Evolutionary conservation across 108 stramenopile species (phyloP).

Genomic region (Seminavis robusta): DNA sequence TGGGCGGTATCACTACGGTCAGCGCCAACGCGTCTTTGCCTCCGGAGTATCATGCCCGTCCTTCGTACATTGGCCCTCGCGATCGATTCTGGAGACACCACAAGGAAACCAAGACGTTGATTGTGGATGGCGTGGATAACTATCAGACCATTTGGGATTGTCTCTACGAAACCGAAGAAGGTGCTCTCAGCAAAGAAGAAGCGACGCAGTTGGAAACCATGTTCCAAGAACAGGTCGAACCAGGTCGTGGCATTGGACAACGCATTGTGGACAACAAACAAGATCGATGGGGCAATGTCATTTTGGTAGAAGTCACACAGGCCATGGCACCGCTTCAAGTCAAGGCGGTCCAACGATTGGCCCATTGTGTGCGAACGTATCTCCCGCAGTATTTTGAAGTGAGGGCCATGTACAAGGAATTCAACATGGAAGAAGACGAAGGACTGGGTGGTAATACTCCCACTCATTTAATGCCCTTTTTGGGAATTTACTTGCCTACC

Average conservation of each 20-base stretch:
- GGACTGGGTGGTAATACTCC: constrained; percentile 35
- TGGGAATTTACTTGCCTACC: constrained; percentile 20
- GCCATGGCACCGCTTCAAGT: constrained; percentile 32
- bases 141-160: constrained; percentile 16
- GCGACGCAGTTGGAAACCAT: constrained; percentile 2
- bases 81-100: constrained; percentile 34
- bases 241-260: constrained; percentile 11
- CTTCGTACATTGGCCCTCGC: constrained; percentile 19
- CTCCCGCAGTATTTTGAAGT: constrained; percentile 29
- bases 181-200: constrained; percentile 15
- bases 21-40: too few species aligned
- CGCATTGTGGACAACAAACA: neutral
- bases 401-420: constrained; percentile 31
- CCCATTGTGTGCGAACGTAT: constrained; percentile 12
- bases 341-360: constrained; percentile 26
- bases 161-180: too few species aligned
- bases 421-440: constrained; percentile 25
- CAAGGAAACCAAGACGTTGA: constrained; percentile 8
- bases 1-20: too few species aligned
- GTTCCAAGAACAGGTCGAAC: constrained; percentile 2
- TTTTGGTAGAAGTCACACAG: constrained; percentile 20
- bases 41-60: too few species aligned
- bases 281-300: constrained; percentile 4
- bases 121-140: constrained; percentile 27
- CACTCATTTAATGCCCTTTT: constrained; percentile 19